Conservation (phyloP, 2,329 filamentous ascomycete genomes). For the Thielaviopsis musarum region DNA sequence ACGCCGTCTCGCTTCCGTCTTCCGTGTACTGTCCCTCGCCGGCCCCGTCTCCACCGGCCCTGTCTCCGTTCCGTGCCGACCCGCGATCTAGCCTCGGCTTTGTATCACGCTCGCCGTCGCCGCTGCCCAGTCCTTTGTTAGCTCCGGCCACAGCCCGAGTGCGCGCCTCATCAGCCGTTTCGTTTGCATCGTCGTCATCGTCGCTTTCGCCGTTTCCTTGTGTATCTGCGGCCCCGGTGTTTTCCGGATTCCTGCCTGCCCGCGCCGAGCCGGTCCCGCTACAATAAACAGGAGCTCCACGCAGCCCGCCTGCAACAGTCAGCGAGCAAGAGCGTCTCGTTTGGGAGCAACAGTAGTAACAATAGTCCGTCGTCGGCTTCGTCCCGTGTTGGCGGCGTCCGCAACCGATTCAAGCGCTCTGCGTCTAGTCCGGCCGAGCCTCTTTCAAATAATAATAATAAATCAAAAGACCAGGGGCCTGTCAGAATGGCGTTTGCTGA, state of each 20-base stretch:
- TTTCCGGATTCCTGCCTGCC: constrained; percentile 23
- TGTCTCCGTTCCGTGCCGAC: background rate
- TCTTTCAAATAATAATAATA: constrained; percentile 26
- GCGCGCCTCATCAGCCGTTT: background rate
- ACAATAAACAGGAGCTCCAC: constrained; percentile 32
- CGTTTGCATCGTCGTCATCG: background rate
- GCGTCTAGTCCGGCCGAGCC: constrained; percentile 24
- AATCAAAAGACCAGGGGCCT: constrained; percentile 29
- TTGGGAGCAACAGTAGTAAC: constrained; percentile 16
- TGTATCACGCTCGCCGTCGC: background rate
- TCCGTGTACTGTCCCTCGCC: background rate
- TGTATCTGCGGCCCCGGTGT: constrained; percentile 8
- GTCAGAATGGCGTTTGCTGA: constrained; percentile 47
- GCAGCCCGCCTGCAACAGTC: constrained; percentile 31
- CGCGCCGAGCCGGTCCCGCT: constrained; percentile 18
- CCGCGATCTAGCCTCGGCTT: background rate
- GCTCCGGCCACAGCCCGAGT: background rate
- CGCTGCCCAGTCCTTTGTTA: background rate
- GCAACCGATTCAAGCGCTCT: constrained; percentile 21
- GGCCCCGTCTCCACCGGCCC: too few relatives aligned
- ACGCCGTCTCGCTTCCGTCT: background rate
- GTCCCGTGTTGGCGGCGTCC: constrained; percentile 15
- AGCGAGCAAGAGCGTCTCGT: constrained; percentile 19
- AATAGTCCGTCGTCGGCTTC: background rate
- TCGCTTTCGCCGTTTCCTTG: background rate